Evolutionary conservation across 1,284 basidiomycete species (phyloP), one percentile per base, ranked within the genome.

Genomic region (Rhodotorula sp.): DNA sequence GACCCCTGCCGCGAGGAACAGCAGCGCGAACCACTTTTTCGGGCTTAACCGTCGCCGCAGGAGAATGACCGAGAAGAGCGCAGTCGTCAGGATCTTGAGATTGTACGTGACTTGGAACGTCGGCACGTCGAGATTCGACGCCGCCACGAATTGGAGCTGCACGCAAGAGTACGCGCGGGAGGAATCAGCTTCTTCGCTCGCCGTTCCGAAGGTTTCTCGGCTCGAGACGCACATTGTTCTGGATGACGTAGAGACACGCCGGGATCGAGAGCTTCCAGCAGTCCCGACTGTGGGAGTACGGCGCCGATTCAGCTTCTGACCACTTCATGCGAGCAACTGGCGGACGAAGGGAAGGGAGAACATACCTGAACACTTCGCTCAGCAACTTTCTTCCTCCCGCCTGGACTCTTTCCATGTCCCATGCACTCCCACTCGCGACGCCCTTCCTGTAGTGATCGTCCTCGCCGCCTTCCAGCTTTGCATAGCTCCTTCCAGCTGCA

Each of bases 181-280:
- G 52, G 52, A 10, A 19, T 45, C 7, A 10, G 15, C 10, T 3
- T 16, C 12, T 5, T 23, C 19, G 38, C 10, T 5, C 14, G 2
- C 12, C 5, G 21, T 26, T 4, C 38, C 8, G 26, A 18, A n/a
- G 10, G 8, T 43, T 43, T 43, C 38, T 43, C 38, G 38, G 14
- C 10, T 10, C 8, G 10, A 54, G 26, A 60, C 75, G 12, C 43
- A 77, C 76, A 81, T 93, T 94, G 84, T 97, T 97, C 83, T 98
- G 95, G 70, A 95, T 87, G 78, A 95, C 93, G 72, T 98, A 99
- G 76, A 98, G 90, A 69, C 97, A 86, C 16, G 95, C 95, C 16
- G 95, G 95, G 73, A 98, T 94, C 38, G 92, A 93, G 26, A 98
- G 87, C 81, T 97, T 97, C 92, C 93, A 97, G 82, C 92, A 94